These are phyloP conservation scores for Coprinellus micaceus DNA, from an alignment of 768 basidiomycete species.

Conservation along the genomic window DNA sequence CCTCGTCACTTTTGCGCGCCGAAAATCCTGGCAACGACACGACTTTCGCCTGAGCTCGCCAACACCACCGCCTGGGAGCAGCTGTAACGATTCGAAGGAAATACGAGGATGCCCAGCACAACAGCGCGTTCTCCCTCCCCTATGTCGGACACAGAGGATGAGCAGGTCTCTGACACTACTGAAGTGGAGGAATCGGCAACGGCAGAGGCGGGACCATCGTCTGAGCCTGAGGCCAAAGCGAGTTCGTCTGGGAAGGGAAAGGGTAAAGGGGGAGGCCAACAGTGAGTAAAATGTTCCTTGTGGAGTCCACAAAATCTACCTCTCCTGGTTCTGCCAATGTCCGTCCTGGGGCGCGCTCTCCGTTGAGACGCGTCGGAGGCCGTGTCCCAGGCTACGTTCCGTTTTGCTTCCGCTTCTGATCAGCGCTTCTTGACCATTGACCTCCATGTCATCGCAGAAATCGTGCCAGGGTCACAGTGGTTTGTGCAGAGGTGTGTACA, in stretches of 20 bases:
- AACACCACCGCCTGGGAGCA: no score
- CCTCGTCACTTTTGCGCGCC: background rate
- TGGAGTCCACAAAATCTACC: background rate
- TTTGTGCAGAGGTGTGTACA: slow-evolving; percentile 16
- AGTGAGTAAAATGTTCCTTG: background rate
- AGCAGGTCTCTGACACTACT: no score
- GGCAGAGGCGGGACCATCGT: background rate
- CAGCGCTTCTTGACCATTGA: background rate
- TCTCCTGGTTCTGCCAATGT: background rate
- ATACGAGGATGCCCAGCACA: no score
- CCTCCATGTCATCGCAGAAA: background rate
- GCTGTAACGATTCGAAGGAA: no score
- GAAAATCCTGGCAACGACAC: background rate
- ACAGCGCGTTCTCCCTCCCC: no score
- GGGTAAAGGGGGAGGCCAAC: background rate
- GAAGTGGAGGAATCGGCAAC: background rate
- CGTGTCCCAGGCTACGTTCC: background rate
- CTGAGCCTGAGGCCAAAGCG: background rate
- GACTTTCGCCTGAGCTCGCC: background rate
- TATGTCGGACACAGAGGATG: no score
- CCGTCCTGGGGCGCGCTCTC: background rate
- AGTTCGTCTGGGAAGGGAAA: background rate
- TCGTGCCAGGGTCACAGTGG: slow-evolving; percentile 19
- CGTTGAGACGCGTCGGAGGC: background rate
- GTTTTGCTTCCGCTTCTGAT: background rate